Conservation (phyloP, 2,329 filamentous ascomycete genomes). For the Arthrobotrys pseudoclavata region DNA sequence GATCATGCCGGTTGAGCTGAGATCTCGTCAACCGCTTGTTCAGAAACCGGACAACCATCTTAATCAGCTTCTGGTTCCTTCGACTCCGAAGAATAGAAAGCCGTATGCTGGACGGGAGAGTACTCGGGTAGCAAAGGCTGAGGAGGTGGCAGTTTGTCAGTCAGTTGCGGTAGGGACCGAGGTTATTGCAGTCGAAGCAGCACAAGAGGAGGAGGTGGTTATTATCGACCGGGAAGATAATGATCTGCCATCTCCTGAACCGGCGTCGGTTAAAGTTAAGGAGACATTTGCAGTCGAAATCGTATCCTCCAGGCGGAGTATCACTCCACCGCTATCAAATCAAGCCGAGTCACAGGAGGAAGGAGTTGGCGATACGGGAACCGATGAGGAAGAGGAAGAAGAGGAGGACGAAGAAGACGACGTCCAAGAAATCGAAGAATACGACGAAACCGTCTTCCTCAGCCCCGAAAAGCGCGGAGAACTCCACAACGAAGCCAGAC, state of each 20-base stretch:
- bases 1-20: conserved; percentile 4
- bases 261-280: background rate
- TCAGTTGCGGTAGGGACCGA: background rate
- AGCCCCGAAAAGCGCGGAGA: conserved; percentile 47
- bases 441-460: conserved; percentile 31
- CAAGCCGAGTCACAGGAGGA: background rate
- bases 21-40: conserved; percentile 25
- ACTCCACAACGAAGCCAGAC: conserved; percentile 40
- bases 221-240: background rate
- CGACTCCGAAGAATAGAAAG: conserved; percentile 13
- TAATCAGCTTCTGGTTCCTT: conserved; percentile 27
- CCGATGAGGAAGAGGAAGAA: background rate
- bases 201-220: background rate
- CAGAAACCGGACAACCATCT: conserved; percentile 21
- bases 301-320: conserved; percentile 6
- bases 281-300: conserved; percentile 29
- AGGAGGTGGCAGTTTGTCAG: background rate
- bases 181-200: background rate
- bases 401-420: conserved; percentile 14
- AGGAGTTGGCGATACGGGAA: background rate
- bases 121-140: background rate
- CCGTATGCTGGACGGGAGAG: conserved; percentile 18
- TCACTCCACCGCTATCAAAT: background rate
- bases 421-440: conserved; percentile 31
- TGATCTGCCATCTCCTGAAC: background rate